Conservation (phyloP, 176 grass and related monocot genomes). For the Miscanthus lutarioriparius region DNA sequence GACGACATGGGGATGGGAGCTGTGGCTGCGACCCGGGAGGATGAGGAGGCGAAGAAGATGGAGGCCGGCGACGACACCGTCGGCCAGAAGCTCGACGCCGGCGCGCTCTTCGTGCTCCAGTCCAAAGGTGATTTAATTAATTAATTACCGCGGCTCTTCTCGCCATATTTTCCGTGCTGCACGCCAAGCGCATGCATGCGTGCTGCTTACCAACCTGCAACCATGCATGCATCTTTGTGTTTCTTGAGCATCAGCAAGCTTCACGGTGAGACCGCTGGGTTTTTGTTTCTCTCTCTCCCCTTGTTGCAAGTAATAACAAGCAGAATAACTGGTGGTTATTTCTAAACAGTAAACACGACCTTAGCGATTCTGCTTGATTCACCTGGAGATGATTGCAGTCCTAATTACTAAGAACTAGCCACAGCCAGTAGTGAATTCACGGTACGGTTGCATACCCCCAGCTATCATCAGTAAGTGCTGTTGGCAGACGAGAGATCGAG, state of each 20-base stretch:
- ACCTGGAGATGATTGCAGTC: background rate
- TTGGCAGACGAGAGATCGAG: background rate
- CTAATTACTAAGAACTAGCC: background rate
- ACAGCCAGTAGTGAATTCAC: background rate
- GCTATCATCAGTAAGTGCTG: background rate
- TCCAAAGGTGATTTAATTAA: slow-evolving; percentile 58
- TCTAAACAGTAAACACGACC: background rate
- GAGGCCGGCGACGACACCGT: slow-evolving; percentile 47
- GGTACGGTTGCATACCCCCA: background rate
- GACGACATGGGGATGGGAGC: slow-evolving; percentile 28
- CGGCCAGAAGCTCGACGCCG: slow-evolving; percentile 74
- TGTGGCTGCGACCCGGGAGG: slow-evolving; percentile 26
- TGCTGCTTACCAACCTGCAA: background rate
- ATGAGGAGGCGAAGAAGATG: slow-evolving; percentile 55
- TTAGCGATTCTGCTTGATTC: background rate
- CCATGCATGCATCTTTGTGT: slow-evolving; percentile 8
- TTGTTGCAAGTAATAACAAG: background rate
- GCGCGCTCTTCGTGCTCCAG: slow-evolving; percentile 87
- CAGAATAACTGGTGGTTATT: background rate
- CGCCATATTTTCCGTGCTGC: background rate
- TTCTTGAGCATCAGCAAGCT: background rate
- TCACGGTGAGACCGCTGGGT: background rate
- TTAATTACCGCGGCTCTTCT: background rate
- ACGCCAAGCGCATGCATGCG: background rate
- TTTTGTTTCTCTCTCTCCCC: rapidly evolving